Base-by-base conservation (phyloP, 768 basidiomycete species). In the Tephrocybe sp. region DNA sequence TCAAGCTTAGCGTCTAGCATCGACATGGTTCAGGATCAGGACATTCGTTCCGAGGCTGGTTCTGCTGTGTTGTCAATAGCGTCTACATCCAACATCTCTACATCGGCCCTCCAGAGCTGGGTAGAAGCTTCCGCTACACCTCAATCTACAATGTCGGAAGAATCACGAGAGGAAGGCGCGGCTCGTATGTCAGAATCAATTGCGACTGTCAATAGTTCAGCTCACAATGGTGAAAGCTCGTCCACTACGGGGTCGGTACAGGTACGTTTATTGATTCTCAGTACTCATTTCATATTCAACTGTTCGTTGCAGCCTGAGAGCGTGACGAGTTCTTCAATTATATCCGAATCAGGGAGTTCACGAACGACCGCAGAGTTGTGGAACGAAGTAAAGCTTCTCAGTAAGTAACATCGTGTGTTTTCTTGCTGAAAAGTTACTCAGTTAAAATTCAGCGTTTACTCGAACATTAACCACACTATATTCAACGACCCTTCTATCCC, bases 381-480 rank as follows among this genome's bases (percentile, higher is more conserved):
- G 95, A 84, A 84, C 49, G 92, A 97, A 67, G 79, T 97, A 30
- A 97, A 97, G 65, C 79, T 93, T 30, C 81, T 94, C 25, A 84
- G 91, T 86, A 60, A 40, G 79, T 72, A 7, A 19, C 18, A n/a
- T 31, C 45, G 22, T 40, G 15, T 24, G 45, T 4, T 22, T 33
- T 18, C 19, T 11, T 55, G 19, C 22, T 30, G 18, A 47, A 15
- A 34, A 34, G 4, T 34, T 7, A 3, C 42, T 10, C 40, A 29
- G 29, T 19, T 11, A 37, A 41, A 13, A 45, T 47, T 19, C 50
- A 97, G 93, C 92, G 5, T 80, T 97, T 50, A 95, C 94, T 1
- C 77, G 94, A 46, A 85, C 90, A 13, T 69, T 98, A 22, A 94
- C 94, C 6, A 82, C 88, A 0, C 67, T 94, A 19, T 97, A 98